phyloP scores from a whole-genome alignment of 2,329 filamentous ascomycete species.

The Volutella citrinella region DNA sequence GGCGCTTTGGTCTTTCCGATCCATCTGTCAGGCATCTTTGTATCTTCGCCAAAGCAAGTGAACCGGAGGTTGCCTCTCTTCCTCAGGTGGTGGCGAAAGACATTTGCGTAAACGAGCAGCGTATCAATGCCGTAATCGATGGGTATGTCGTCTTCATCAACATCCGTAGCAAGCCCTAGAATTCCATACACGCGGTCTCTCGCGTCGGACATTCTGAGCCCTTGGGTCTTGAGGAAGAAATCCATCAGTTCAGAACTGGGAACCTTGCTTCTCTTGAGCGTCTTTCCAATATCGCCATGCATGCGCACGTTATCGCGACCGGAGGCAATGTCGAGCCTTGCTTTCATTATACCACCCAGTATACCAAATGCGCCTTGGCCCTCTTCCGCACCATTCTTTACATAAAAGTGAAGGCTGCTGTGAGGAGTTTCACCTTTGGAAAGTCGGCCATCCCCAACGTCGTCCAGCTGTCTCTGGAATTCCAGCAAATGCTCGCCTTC shows the following conservation, averaged over 20 bases:
- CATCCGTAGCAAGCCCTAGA: conserved; percentile 1
- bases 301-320: background rate
- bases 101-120: background rate
- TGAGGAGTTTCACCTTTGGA: background rate
- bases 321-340: background rate
- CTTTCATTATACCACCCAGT: background rate
- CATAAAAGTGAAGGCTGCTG: no score
- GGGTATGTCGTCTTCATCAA: background rate
- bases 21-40: no score
- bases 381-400: no score
- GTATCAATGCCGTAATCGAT: conserved; percentile 1
- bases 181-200: conserved; percentile 5
- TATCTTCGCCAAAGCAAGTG: background rate
- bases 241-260: conserved; percentile 1
- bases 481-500: background rate
- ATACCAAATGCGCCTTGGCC: no score
- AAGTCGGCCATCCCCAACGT: background rate
- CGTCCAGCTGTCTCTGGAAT: background rate
- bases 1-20: no score
- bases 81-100: background rate
- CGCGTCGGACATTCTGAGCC: background rate
- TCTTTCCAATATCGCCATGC: background rate
- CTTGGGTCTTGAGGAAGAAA: background rate
- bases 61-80: conserved; percentile 1
- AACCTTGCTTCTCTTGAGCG: background rate